Evolutionary conservation across 805 yeast genomes (phyloP), one percentile per base, ranked within the genome.

Genomic region (Schwanniomyces vanrijiae): DNA sequence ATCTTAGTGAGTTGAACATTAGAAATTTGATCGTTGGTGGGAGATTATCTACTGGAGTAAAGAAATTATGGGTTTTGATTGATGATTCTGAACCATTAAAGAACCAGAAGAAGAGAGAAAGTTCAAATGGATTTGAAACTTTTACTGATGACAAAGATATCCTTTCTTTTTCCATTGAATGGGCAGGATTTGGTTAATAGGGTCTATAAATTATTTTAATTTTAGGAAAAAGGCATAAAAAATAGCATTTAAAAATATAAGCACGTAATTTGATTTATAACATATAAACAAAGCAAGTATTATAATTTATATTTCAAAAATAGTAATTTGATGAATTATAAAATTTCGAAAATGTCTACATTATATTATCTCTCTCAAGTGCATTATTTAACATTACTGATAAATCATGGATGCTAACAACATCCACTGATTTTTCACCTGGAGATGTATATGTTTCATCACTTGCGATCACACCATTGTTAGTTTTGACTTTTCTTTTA

Each of bases 101-200:
- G 35, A 50, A 51, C 37, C 41, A 38, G 11, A 46, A 48, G n/a
- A 50, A 53, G 14, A 18, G 29, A 29, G 25, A 14, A 16, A 46
- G 41, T 20, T 42, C 37, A 21, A 22, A 43, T 29, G 28, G 18
- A 28, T 9, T 42, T 9, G 16, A 7, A 2, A 18, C 22, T 18
- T 41, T 37, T 22, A 42, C 19, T 22, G 47, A 44, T 37, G 37
- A 56, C 59, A 61, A 66, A 9, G 56, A 55, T 40, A 67, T 69
- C 13, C 69, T 66, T 40, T 77, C 78, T 14, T 92, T 81, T 59
- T 86, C 96, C 5, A 71, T 92, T 1, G 97, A 92, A 66, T 92
- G 99, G 99, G 90, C 98, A 0, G 97, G 97, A 0, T 92, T 92
- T 69, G 97, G 97, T 47, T 90, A 64, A 51, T 11, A 3, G 6